Evolutionary conservation across 192 early-diverging fungal species (phyloP).

Genomic region (Coemansia sp.): DNA sequence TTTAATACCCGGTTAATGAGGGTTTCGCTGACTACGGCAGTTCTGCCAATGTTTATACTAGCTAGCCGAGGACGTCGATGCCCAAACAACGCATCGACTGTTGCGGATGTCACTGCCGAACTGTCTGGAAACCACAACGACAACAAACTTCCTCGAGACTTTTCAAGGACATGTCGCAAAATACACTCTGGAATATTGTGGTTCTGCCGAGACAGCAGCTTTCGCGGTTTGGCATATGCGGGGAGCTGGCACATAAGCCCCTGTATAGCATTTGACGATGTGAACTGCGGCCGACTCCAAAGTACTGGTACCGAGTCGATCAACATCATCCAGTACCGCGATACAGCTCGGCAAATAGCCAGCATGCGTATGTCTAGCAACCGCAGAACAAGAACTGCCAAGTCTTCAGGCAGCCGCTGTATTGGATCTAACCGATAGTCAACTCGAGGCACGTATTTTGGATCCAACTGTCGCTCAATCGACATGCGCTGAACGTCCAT

Average conservation of each 20-base stretch:
- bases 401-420: conserved; percentile 19
- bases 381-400: conserved; percentile 16
- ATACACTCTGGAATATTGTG: conserved; percentile 16
- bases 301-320: conserved; percentile 29
- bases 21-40: not conserved
- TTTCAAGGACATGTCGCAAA: conserved; percentile 21
- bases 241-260: conserved; percentile 26
- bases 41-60: conserved; percentile 7
- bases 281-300: conserved; percentile 24
- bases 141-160: conserved; percentile 13
- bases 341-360: conserved; percentile 27
- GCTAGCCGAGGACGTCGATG: conserved; percentile 19
- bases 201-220: not conserved
- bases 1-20: conserved; percentile 15
- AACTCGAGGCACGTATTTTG: conserved; percentile 4
- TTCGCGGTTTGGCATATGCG: conserved; percentile 23
- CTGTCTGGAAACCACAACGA: conserved; percentile 15
- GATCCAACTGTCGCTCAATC: conserved; percentile 21
- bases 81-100: conserved; percentile 19
- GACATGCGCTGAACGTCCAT: conserved; percentile 23
- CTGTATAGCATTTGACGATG: not conserved
- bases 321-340: conserved; percentile 22
- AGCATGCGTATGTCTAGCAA: conserved; percentile 23
- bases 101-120: not conserved
- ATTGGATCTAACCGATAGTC: conserved; percentile 16